These are phyloP conservation scores for Phytophthora aleatoria DNA, from an alignment of 352 stramenopile species.

Conservation along the genomic window DNA sequence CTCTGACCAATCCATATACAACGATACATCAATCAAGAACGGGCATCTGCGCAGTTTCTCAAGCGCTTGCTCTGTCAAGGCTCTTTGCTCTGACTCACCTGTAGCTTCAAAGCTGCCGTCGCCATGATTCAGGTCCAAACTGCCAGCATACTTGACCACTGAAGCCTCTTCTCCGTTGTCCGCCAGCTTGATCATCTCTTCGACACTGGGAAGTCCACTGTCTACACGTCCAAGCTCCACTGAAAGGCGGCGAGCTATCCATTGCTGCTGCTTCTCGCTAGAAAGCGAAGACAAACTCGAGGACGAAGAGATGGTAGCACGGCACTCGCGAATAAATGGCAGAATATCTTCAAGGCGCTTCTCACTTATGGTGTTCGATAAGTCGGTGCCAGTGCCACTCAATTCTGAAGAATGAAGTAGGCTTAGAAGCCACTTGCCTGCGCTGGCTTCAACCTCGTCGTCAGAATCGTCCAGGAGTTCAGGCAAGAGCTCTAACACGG, in stretches of 20 bases:
- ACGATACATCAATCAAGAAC: slow-evolving; percentile 63
- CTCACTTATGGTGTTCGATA: slow-evolving; percentile 6
- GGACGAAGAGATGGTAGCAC: slow-evolving; percentile 28
- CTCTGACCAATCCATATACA: slow-evolving; percentile 63
- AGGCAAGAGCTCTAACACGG: slow-evolving; percentile 31
- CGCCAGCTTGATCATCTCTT: slow-evolving; percentile 31
- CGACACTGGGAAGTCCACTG: slow-evolving; percentile 23
- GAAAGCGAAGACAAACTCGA: slow-evolving; percentile 27
- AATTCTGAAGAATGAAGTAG: slow-evolving; percentile 10
- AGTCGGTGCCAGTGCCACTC: not conserved
- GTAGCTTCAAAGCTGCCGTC: slow-evolving; percentile 17
- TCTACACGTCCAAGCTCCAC: slow-evolving; percentile 35
- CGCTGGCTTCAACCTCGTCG: slow-evolving; percentile 4
- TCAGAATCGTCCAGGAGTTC: slow-evolving; percentile 18
- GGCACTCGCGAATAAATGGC: slow-evolving; percentile 37
- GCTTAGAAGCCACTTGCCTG: slow-evolving; percentile 14
- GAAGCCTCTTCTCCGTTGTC: slow-evolving; percentile 14
- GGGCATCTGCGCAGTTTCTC: slow-evolving; percentile 56
- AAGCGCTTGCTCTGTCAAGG: slow-evolving; percentile 50
- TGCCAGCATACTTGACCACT: slow-evolving; percentile 49
- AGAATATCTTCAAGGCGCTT: slow-evolving; percentile 28
- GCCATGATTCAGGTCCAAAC: slow-evolving; percentile 29
- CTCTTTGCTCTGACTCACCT: slow-evolving; percentile 52
- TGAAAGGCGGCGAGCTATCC: slow-evolving; percentile 33
- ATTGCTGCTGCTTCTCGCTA: slow-evolving; percentile 38